Evolutionary conservation across 2,329 filamentous ascomycete genomes (phyloP).

Genomic region (Arthrinium phaeospermum): DNA sequence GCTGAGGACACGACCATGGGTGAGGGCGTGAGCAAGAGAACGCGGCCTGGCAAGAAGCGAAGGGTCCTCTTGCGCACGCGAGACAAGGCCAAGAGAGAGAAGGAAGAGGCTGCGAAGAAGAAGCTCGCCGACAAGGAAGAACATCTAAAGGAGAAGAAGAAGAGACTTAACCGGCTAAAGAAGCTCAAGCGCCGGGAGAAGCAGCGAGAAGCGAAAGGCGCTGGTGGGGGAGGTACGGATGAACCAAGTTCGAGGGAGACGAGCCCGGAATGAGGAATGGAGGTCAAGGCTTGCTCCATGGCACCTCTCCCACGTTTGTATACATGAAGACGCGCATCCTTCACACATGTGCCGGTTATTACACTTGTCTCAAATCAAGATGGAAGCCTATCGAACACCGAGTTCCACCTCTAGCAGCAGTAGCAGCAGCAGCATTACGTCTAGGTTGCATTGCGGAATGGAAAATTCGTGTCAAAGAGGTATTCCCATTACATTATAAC

Average conservation of each 20-base stretch:
- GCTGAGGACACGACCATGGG: slow-evolving; percentile 22
- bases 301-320: background rate
- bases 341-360: background rate
- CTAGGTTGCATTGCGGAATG: background rate
- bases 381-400: background rate
- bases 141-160: slow-evolving; percentile 65
- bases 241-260: slow-evolving; percentile 12
- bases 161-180: slow-evolving; percentile 63
- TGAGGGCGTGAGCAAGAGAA: slow-evolving; percentile 37
- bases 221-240: slow-evolving; percentile 30
- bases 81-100: slow-evolving; percentile 48
- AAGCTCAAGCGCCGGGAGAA: slow-evolving; percentile 65
- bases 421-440: background rate
- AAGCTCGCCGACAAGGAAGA: slow-evolving; percentile 58
- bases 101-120: slow-evolving; percentile 45
- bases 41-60: slow-evolving; percentile 62
- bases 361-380: background rate
- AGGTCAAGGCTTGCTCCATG: background rate
- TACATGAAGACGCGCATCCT: background rate
- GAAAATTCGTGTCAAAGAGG: background rate
- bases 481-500: background rate
- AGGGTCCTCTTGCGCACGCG: slow-evolving; percentile 57
- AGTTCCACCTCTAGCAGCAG: background rate
- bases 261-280: slow-evolving; percentile 12
- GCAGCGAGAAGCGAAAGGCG: slow-evolving; percentile 58